A percentile compares a stretch with the other conserved stretches of the same genome.
These are phyloP conservation scores for Penicillium antarcticum DNA, from an alignment of 495 filamentous ascomycete genomes.

Conservation along the genomic window DNA sequence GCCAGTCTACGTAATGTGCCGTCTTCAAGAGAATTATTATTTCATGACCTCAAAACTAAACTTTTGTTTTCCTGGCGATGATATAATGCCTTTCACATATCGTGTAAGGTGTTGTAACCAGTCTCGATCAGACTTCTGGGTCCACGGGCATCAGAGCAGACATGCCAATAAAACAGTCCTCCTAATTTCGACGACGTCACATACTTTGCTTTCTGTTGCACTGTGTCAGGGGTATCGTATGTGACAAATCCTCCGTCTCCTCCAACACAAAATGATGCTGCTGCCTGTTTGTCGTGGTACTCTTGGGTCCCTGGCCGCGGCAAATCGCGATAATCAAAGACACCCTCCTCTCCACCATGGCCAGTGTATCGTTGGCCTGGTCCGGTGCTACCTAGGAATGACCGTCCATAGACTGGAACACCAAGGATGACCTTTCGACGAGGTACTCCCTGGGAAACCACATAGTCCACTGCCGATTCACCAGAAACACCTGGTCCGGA, in stretches of 20 bases:
- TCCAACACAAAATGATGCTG: conserved; percentile 75
- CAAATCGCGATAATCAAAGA: conserved; percentile 77
- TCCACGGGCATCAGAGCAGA: conserved; percentile 69
- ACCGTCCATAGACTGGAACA: conserved; percentile 76
- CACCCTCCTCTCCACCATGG: conserved; percentile 70
- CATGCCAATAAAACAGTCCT: conserved; percentile 90
- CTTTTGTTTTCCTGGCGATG: background rate
- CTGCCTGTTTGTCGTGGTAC: conserved; percentile 61
- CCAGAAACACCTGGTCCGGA: conserved; percentile 65
- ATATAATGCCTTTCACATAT: conserved; percentile 25
- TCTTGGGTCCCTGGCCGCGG: conserved; percentile 70
- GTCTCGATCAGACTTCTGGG: conserved; percentile 71
- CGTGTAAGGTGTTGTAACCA: conserved; percentile 69
- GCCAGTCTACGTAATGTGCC: too few relatives aligned
- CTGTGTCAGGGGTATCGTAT: conserved; percentile 82
- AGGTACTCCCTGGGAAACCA: conserved; percentile 64
- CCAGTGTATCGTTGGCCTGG: conserved; percentile 63
- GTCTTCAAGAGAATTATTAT: too few relatives aligned
- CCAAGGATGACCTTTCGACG: conserved; percentile 74
- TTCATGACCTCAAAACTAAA: background rate
- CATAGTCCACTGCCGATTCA: conserved; percentile 62
- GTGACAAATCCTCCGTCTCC: conserved; percentile 82
- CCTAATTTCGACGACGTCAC: conserved; percentile 73
- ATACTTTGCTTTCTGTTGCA: conserved; percentile 80
- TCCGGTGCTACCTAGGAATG: conserved; percentile 65